Evolutionary conservation across 2,329 filamentous ascomycete genomes (phyloP).

Genomic region (Penicillium griseofulvum): DNA sequence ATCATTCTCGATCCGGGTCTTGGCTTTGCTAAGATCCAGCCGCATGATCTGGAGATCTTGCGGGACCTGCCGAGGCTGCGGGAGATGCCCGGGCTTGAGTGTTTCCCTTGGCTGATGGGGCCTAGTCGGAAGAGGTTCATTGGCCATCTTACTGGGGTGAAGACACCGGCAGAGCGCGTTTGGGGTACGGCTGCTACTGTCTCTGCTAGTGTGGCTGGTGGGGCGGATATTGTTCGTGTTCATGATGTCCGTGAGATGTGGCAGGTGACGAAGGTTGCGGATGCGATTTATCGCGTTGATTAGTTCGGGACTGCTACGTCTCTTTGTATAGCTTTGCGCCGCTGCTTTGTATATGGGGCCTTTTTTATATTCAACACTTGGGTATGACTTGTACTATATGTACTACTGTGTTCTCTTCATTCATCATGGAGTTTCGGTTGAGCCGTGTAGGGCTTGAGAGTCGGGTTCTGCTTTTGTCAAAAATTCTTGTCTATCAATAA

Average conservation of each 20-base stretch:
- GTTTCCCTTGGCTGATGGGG: constrained; percentile 85
- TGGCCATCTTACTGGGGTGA: constrained; percentile 73
- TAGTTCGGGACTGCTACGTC: background rate
- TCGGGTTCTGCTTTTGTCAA: background rate
- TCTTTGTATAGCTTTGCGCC: background rate
- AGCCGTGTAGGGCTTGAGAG: background rate
- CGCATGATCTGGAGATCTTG: constrained; percentile 80
- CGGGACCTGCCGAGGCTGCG: constrained; percentile 64
- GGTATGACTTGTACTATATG: constrained; percentile 9
- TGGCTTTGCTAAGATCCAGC: constrained; percentile 82
- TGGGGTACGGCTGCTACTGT: constrained; percentile 90
- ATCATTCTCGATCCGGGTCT: constrained; percentile 93
- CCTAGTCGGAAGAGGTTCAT: constrained; percentile 88
- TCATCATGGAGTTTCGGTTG: constrained; percentile 19
- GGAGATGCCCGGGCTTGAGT: constrained; percentile 40
- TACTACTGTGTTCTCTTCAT: constrained; percentile 18
- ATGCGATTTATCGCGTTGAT: constrained; percentile 75
- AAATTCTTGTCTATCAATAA: constrained; percentile 10
- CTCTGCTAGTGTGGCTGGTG: constrained; percentile 77
- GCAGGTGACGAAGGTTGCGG: constrained; percentile 79
- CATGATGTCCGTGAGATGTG: constrained; percentile 88
- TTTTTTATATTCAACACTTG: constrained; percentile 26
- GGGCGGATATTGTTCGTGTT: constrained; percentile 87
- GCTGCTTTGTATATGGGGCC: background rate
- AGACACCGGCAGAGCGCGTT: constrained; percentile 65